Evolutionary conservation across 2,329 filamentous ascomycete genomes (phyloP), one percentile per base, ranked within the genome.

Genomic region (Exserohilum rostratum): DNA sequence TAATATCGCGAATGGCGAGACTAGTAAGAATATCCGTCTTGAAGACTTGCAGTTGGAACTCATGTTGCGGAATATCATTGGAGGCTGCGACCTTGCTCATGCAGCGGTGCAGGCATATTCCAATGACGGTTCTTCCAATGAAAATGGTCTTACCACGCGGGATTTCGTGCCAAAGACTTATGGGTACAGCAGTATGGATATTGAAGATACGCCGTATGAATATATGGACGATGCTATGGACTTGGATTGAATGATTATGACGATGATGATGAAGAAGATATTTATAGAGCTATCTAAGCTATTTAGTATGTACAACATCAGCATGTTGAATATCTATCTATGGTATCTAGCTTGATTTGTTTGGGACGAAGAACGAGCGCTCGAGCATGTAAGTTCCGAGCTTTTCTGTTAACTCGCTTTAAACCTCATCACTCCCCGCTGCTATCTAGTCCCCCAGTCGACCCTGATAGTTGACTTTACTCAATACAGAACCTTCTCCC

Each of bases 11-110:
- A 69, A 72, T 13, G 46, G 57, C 50, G 52, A 49, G 46, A 55
- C 53, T 35, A 67, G 53, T 40, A 71, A 67, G 18, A 68, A 73
- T 25, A 57, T 67, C 12, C 78, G 80, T 18, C 75, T 90, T 2
- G 80, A 82, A 53, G 82, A 84, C 58, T 86, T 90, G 61, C 83
- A 88, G 49, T 75, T 90, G 10, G 80, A 84, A 20, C 77, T 76
- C 49, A 88, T 90, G 57, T 75, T 90, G 2, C 71, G 75, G 5
- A 76, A 76, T 6, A 80, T 90, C 9, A 79, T 90, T 46, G 63
- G 60, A 0, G 88, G 86, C 0, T 78, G 90, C 46, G 86, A 88
- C 46, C 73, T 78, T 25, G 87, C 83, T 0, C 87, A 84, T 56
- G 55, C 37, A 4, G 53, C 69, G 0, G 68, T 87, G 1, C 62